Evolutionary conservation across 106 monocot genomes (phyloP), one percentile per base, ranked within the genome.

Genomic region (Posidonia australis): DNA sequence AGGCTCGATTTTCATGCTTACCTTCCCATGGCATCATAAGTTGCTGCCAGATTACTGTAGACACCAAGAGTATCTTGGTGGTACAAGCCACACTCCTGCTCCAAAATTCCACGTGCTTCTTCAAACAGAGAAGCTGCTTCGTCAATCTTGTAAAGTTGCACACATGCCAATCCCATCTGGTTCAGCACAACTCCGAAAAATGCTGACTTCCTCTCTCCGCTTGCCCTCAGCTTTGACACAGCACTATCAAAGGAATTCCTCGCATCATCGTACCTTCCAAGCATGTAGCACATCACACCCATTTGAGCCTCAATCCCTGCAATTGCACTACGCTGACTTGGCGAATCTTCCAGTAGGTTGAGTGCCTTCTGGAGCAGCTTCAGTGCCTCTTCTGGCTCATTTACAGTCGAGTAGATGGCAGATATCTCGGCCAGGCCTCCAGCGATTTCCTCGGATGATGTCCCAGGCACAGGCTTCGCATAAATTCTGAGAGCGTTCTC

Each of bases 1-100:
- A 54, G 10, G 21, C 0, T 11, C 19, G 20, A 51, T 51, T 16
- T 24, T 21, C 53, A 54, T 30, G 56, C 45, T 67, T 64, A 79
- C 79, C 79, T 79, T 70, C 79, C 79, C 79, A 79, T 70, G 27
- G 79, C 79, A 61, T 79, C 79, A 54, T 79, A 79, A 47, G 79
- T 69, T 54, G 74, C 79, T 14, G 79, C 79, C 23, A 79, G 70
- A 71, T 79, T 79, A 74, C 74, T 75, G 51, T 70, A 79, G 9
- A 79, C 79, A 19, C 74, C 79, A 48, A 79, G 74, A 44, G 74
- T 75, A 60, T 79, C 79, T 20, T 64, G 79, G 53, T 79, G 70
- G 44, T 25, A 62, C 19, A 69, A 44, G 0, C 79, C 75, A 53
- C 70, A 75, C 54, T 74, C 79, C 43, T 75, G 52, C 69, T 75